A percentile compares a stretch with the other conserved stretches of the same genome.
These are phyloP conservation scores for Saccharum spontaneum DNA, from an alignment of 176 grass and related monocot genomes.

Conservation along the genomic window DNA sequence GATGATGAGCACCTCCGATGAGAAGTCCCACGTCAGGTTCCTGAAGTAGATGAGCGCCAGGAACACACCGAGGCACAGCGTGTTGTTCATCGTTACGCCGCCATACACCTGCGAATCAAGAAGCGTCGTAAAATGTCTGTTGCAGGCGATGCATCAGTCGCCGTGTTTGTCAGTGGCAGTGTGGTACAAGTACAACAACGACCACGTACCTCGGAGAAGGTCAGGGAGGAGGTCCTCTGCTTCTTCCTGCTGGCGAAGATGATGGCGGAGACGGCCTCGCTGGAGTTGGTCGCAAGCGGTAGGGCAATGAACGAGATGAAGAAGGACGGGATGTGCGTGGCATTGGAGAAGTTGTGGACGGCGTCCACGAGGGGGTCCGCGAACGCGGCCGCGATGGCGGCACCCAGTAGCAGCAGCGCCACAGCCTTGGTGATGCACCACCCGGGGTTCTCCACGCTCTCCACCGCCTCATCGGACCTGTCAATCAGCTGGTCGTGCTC, in stretches of 20 bases:
- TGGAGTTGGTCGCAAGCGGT: conserved; percentile 94
- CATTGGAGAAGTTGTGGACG: conserved; percentile 87
- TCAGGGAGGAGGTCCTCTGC: conserved; percentile 74
- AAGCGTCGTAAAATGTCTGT: not conserved
- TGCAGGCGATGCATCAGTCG: not conserved
- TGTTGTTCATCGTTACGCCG: conserved; percentile 97
- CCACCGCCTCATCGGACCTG: conserved; percentile 64
- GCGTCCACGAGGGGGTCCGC: conserved; percentile 95
- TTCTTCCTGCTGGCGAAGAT: conserved; percentile 93
- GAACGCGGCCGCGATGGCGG: conserved; percentile 67
- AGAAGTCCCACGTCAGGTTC: conserved; percentile 89
- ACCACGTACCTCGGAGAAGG: conserved; percentile 78
- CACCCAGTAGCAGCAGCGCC: conserved; percentile 60
- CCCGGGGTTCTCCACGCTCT: conserved; percentile 59
- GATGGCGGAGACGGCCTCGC: conserved; percentile 91
- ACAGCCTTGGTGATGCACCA: conserved; percentile 69
- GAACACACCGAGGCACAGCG: conserved; percentile 83
- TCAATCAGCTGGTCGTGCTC: conserved; percentile 60
- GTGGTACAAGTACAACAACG: not conserved
- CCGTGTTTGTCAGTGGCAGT: not conserved
- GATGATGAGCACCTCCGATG: conserved; percentile 88
- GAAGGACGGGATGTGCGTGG: conserved; percentile 82
- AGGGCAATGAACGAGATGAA: conserved; percentile 95
- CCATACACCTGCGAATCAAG: conserved; percentile 72
- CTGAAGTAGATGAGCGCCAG: conserved; percentile 79